These are phyloP conservation scores for Cymodocea nodosa DNA, from an alignment of 116 monocot species.

Conservation along the genomic window DNA sequence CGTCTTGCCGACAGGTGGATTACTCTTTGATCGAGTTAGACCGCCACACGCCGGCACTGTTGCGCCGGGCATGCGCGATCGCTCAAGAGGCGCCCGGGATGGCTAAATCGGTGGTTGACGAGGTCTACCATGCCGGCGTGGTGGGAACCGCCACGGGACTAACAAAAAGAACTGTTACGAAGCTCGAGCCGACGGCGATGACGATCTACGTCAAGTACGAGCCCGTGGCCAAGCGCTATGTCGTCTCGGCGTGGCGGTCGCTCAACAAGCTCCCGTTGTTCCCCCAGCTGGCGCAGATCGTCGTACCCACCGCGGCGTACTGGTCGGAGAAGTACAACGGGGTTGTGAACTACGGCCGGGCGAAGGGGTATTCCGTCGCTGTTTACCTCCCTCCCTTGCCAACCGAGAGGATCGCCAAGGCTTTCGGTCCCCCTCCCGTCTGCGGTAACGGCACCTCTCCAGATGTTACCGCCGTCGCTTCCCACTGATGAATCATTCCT, in stretches of 20 bases:
- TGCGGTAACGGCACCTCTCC: background rate
- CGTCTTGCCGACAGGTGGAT: slow-evolving; percentile 34
- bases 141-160: slow-evolving; percentile 13
- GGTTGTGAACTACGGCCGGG: slow-evolving; percentile 21
- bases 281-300: slow-evolving; percentile 50
- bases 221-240: slow-evolving; percentile 47
- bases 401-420: slow-evolving; percentile 55
- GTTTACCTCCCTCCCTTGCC: slow-evolving; percentile 51
- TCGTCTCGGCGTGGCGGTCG: slow-evolving; percentile 41
- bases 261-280: slow-evolving; percentile 62
- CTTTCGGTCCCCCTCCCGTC: slow-evolving; percentile 21
- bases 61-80: slow-evolving; percentile 17
- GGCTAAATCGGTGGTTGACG: slow-evolving; percentile 28
- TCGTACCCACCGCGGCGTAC: slow-evolving; percentile 58
- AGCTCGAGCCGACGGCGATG: slow-evolving; percentile 22
- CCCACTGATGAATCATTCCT: too few relatives aligned
- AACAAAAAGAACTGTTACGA: slow-evolving; percentile 13
- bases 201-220: slow-evolving; percentile 33
- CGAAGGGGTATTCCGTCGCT: slow-evolving; percentile 26
- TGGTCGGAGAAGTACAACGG: slow-evolving; percentile 69
- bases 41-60: slow-evolving; percentile 24
- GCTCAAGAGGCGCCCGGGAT: slow-evolving; percentile 33
- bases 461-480: background rate
- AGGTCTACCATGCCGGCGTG: slow-evolving; percentile 37
- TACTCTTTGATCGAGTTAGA: slow-evolving; percentile 8